phyloP scores from a whole-genome alignment of 495 filamentous ascomycete genomes.

The Penicillium manginii region DNA sequence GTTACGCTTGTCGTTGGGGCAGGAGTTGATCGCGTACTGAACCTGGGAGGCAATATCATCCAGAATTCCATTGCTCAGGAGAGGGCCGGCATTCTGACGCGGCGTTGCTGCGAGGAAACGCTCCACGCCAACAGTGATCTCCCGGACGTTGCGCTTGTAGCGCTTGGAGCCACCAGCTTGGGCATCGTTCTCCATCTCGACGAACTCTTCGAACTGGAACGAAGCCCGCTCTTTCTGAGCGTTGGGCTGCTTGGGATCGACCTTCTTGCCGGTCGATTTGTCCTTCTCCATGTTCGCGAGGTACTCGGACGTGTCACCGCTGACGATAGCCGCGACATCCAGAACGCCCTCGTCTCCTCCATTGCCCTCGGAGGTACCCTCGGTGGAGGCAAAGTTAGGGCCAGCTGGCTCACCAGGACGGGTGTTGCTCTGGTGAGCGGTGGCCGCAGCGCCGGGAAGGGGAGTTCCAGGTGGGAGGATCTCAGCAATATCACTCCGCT shows the following conservation, averaged over 20 bases:
- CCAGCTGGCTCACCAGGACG: conserved; percentile 54
- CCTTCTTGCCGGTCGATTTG: conserved; percentile 71
- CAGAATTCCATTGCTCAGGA: conserved; percentile 65
- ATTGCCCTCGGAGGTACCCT: conserved; percentile 46
- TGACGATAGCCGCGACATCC: conserved; percentile 93
- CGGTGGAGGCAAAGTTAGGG: conserved; percentile 46
- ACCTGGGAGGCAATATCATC: conserved; percentile 80
- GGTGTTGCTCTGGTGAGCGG: conserved; percentile 52
- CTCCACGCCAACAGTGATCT: conserved; percentile 86
- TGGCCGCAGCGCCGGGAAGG: conserved; percentile 54
- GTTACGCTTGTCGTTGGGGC: conserved; percentile 75
- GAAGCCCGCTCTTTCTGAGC: conserved; percentile 73
- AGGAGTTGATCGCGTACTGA: conserved; percentile 76
- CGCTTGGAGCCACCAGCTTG: conserved; percentile 29
- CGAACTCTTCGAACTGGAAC: conserved; percentile 83
- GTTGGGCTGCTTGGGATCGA: conserved; percentile 73
- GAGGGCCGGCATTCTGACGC: conserved; percentile 32
- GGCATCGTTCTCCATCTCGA: conserved; percentile 55
- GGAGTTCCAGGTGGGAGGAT: conserved; percentile 72
- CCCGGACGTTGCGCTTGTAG: conserved; percentile 54
- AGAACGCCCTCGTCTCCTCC: conserved; percentile 78
- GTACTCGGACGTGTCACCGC: conserved; percentile 90
- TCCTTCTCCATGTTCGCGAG: conserved; percentile 90
- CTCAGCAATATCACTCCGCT: conserved; percentile 86
- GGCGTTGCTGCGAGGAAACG: conserved; percentile 76